Evolutionary conservation across 2,329 filamentous ascomycete genomes (phyloP), one percentile per base, ranked within the genome.

Genomic region (Sodiomyces alkalinus): DNA sequence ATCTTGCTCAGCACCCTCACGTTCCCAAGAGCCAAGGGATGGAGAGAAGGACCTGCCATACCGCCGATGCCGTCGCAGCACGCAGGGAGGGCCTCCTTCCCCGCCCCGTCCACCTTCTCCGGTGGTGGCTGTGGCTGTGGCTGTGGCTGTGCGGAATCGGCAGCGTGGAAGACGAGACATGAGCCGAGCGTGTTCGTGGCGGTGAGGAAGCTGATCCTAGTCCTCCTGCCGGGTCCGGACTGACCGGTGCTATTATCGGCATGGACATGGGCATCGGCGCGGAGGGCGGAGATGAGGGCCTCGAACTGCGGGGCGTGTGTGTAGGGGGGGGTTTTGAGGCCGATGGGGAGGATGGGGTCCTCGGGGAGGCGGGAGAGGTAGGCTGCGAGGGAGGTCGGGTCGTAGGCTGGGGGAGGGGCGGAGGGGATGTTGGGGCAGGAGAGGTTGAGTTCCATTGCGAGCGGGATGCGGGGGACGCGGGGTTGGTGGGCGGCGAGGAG

Each of bases 291-390:
- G 2, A 72, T 46, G 10, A 86, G 49, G 12, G 55, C 57, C 1
- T 55, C 45, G 44, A 77, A 86, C 43, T 86, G 72, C 1, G 60
- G 68, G 1, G 63, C 52, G 43, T 83, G 69, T 0, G 79, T 86
- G 41, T 82, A 86, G 0, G 80, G 80, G 5, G 80, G 80, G 1
- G 71, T 75, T 44, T 87, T 87, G 37, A 86, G 58, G 0, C 80
- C 80, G 7, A 60, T 39, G 3, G 62, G 48, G 11, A 64, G 35
- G 6, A 6, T 29, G 5, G 59, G 51, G 3, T 46, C 36, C 0
- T 36, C 22, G 0, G 55, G 49, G 1, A 79, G 49, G 0, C 53
- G 51, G 2, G 39, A 37, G 2, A 86, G 51, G 35, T 81, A 83
- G 5, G 50, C 48, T 0, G 46, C 37, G 3, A 86, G 46, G 0